Evolutionary conservation across 2,329 filamentous ascomycete species (phyloP).

Genomic region (Nothopassalora personata): DNA sequence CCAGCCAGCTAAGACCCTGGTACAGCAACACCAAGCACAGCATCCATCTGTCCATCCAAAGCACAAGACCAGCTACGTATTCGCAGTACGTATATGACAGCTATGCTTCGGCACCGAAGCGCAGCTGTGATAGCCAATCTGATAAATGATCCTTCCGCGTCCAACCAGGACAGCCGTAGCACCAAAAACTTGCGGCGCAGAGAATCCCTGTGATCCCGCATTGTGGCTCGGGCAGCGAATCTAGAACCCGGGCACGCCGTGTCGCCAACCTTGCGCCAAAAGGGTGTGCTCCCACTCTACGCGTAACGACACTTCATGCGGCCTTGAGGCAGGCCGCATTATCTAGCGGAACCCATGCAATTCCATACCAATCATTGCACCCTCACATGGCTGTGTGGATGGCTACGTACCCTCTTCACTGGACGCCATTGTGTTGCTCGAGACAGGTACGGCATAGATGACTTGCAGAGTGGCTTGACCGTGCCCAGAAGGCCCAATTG

Average conservation of each 20-base stretch:
- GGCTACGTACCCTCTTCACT: not conserved
- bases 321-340: not conserved
- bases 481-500: not conserved
- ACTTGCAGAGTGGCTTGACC: not conserved
- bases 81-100: not conserved
- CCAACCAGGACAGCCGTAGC: not conserved
- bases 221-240: not conserved
- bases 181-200: not conserved
- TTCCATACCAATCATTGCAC: not conserved
- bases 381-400: not conserved
- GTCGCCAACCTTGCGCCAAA: not conserved
- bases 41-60: not conserved
- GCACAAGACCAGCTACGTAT: not conserved
- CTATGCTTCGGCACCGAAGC: not conserved
- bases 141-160: not conserved
- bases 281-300: not conserved
- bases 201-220: not conserved
- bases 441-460: not conserved
- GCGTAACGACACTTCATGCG: not conserved
- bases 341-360: not conserved
- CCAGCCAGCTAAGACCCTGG: not conserved
- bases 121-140: not conserved
- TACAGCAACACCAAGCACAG: not conserved
- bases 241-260: not conserved
- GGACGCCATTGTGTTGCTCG: not conserved